A percentile compares a stretch with the other conserved stretches of the same genome.
Evolutionary conservation across 352 stramenopile genomes (phyloP).

Genomic region (Globisporangium megalacanthum): DNA sequence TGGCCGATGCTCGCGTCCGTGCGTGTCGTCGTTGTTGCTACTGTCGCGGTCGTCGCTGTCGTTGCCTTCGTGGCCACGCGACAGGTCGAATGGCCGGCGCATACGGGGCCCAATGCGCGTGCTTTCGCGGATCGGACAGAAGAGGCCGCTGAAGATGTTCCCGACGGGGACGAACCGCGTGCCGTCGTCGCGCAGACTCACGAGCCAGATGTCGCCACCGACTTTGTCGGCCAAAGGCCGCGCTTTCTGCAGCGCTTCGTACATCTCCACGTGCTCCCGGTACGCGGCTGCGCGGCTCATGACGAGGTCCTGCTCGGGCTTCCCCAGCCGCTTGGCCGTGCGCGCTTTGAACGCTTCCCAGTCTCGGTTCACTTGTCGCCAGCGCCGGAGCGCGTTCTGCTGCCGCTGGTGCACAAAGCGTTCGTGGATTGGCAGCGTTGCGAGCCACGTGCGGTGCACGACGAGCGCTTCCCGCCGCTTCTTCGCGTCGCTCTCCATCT

Average conservation of each 20-base stretch:
- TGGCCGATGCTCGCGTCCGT: background rate
- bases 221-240: constrained; percentile 83
- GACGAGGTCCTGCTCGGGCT: constrained; percentile 70
- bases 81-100: constrained; percentile 48
- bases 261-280: constrained; percentile 87
- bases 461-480: constrained; percentile 41
- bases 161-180: constrained; percentile 87
- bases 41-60: constrained; percentile 10
- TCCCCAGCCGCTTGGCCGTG: constrained; percentile 51
- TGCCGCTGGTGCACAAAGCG: constrained; percentile 56
- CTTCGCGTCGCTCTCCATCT: constrained; percentile 29
- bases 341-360: constrained; percentile 69
- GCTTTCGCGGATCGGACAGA: constrained; percentile 80
- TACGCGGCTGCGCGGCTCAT: constrained; percentile 83
- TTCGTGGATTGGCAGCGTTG: constrained; percentile 67
- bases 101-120: constrained; percentile 45
- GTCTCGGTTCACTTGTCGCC: constrained; percentile 58
- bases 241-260: constrained; percentile 86
- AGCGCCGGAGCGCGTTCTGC: constrained; percentile 64
- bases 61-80: background rate
- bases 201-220: constrained; percentile 87
- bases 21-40: background rate
- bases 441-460: constrained; percentile 56
- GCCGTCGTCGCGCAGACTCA: constrained; percentile 79
- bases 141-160: constrained; percentile 92